These are phyloP conservation scores for Ceratocystis eucalypticola DNA, from an alignment of 2,329 filamentous ascomycete species.

Conservation along the genomic window DNA sequence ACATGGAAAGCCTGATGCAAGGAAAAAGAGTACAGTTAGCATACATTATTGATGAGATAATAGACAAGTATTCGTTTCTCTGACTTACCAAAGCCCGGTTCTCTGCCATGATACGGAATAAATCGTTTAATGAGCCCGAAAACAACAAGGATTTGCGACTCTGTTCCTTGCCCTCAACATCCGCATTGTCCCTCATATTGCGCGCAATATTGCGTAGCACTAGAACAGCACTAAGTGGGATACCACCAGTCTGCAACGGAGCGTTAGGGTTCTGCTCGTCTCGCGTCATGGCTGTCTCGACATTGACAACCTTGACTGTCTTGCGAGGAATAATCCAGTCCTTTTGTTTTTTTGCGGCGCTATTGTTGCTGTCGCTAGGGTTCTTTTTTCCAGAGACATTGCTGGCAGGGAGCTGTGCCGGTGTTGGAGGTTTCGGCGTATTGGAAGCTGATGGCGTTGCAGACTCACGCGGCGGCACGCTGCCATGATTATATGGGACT, in stretches of 20 bases:
- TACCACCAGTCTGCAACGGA: conserved; percentile 53
- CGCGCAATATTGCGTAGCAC: conserved; percentile 67
- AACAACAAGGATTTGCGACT: conserved; percentile 52
- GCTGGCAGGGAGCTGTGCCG: conserved; percentile 12
- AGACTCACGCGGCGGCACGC: neutral
- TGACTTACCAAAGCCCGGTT: conserved; percentile 46
- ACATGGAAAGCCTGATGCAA: conserved; percentile 29
- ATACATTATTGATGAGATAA: neutral
- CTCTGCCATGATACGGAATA: conserved; percentile 58
- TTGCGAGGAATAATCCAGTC: conserved; percentile 42
- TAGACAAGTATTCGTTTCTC: conserved; percentile 6
- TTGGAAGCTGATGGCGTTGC: neutral
- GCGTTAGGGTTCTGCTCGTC: conserved; percentile 47
- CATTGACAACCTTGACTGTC: conserved; percentile 40
- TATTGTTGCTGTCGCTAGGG: neutral
- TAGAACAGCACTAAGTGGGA: conserved; percentile 64
- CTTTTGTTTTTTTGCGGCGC: conserved; percentile 21
- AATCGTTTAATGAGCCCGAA: conserved; percentile 46
- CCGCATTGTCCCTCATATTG: conserved; percentile 39
- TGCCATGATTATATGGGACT: neutral
- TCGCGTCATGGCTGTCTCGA: conserved; percentile 42
- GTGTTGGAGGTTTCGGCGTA: conserved; percentile 10
- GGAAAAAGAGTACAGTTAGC: conserved; percentile 8
- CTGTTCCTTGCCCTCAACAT: conserved; percentile 34
- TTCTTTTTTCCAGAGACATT: neutral